Evolutionary conservation across 2,329 filamentous ascomycete genomes (phyloP).

Genomic region (Chaetomiaceae sp.): DNA sequence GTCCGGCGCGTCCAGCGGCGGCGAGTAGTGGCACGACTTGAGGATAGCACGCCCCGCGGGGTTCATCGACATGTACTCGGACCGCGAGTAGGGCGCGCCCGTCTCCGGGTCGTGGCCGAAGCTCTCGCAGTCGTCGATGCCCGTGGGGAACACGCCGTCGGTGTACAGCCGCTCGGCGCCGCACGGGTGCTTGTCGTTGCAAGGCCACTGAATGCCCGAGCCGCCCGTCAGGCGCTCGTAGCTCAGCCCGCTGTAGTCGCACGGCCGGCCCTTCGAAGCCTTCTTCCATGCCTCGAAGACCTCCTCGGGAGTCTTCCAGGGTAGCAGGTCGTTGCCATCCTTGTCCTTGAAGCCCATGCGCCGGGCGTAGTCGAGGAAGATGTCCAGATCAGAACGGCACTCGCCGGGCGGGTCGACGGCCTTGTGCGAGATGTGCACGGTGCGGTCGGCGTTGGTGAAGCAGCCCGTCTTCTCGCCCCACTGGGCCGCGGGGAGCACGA

Average conservation of each 20-base stretch:
- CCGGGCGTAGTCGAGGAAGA: constrained; percentile 33
- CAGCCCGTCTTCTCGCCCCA: constrained; percentile 38
- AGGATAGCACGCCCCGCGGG: constrained; percentile 34
- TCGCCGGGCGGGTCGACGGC: constrained; percentile 37
- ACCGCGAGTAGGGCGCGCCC: constrained; percentile 31
- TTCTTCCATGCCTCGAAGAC: constrained; percentile 36
- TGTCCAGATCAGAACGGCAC: constrained; percentile 33
- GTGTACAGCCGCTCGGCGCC: constrained; percentile 34
- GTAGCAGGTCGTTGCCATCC: constrained; percentile 31
- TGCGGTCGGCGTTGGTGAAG: constrained; percentile 38
- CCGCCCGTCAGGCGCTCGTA: constrained; percentile 35
- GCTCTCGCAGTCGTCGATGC: constrained; percentile 34
- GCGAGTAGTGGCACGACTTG: constrained; percentile 32
- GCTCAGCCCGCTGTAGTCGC: constrained; percentile 32
- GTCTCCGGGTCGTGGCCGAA: constrained; percentile 37
- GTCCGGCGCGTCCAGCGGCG: constrained; percentile 29
- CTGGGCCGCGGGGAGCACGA: constrained; percentile 35
- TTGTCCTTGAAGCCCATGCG: constrained; percentile 35
- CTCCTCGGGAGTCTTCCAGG: constrained; percentile 31
- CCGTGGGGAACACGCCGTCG: constrained; percentile 34
- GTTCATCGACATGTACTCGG: constrained; percentile 30
- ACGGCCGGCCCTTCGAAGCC: constrained; percentile 33
- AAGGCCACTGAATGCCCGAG: constrained; percentile 37
- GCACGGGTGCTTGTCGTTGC: constrained; percentile 30
- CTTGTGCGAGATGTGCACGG: constrained; percentile 35